Conservation (phyloP, 768 basidiomycete genomes). For the Amanita polypyramis region DNA sequence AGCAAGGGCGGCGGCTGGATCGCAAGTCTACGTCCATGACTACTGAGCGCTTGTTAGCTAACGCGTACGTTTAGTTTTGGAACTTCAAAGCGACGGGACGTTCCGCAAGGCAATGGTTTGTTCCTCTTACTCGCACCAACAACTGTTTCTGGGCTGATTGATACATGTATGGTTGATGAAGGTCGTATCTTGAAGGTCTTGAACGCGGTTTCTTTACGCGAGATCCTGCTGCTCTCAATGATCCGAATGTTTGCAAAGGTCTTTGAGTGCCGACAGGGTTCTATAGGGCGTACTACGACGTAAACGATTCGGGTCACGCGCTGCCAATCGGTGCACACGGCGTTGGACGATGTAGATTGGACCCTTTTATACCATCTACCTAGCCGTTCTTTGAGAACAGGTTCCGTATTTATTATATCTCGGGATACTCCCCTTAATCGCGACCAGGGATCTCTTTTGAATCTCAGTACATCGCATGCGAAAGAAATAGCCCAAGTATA, state of each 20-base stretch:
- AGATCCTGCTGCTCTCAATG: slow-evolving; percentile 44
- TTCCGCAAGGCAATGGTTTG: slow-evolving; percentile 51
- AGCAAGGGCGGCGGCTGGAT: slow-evolving; percentile 56
- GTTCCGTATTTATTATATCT: no score
- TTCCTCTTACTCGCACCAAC: not conserved
- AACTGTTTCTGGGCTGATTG: not conserved
- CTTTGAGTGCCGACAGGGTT: no score
- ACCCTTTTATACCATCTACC: no score
- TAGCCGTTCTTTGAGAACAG: no score
- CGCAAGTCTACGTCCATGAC: slow-evolving; percentile 27
- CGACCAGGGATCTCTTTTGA: no score
- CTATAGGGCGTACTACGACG: no score
- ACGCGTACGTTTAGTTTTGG: slow-evolving; percentile 33
- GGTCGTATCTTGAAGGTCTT: slow-evolving; percentile 64
- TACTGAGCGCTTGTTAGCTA: not conserved
- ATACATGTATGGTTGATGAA: slow-evolving; percentile 17
- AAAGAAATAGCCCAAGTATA: no score
- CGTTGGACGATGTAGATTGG: no score
- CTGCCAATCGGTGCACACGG: no score
- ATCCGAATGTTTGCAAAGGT: slow-evolving; percentile 59
- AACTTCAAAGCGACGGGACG: slow-evolving; percentile 60
- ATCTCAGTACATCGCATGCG: no score
- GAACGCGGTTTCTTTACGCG: slow-evolving; percentile 47
- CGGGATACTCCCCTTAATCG: no score
- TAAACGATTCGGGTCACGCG: no score